These are phyloP conservation scores for Kentomonas sorsogonicus DNA, from an alignment of 208 protist genomes.

Conservation along the genomic window DNA sequence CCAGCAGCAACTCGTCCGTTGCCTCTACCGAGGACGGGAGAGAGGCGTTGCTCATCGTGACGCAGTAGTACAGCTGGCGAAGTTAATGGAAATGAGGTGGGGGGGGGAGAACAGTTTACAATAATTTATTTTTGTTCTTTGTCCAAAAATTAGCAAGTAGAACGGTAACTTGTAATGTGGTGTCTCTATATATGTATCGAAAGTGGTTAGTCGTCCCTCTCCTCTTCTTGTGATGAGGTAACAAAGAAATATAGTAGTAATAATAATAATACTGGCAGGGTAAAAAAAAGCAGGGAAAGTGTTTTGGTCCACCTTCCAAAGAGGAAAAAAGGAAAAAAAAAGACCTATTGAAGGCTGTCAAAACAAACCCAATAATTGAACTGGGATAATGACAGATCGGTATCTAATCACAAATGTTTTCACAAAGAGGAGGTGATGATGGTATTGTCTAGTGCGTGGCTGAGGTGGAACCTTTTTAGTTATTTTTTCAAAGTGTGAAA, in stretches of 20 bases:
- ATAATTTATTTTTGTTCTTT: not conserved
- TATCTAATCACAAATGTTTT: too few species aligned
- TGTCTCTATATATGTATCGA: too few species aligned
- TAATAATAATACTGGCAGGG: constrained; percentile 1
- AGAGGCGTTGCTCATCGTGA: not conserved
- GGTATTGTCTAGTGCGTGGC: too few species aligned
- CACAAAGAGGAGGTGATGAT: too few species aligned
- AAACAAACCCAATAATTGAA: constrained; percentile 1
- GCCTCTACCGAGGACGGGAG: constrained; percentile 8
- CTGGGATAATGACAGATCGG: not conserved
- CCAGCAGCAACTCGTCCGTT: constrained; percentile 76
- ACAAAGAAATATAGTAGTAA: constrained; percentile 1
- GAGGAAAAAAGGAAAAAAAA: constrained; percentile 5
- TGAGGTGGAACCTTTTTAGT: too few species aligned
- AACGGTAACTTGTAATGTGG: too few species aligned
- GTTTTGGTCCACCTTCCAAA: constrained; percentile 2
- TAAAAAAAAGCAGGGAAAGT: too few species aligned
- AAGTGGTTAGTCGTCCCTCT: too few species aligned
- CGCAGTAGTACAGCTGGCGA: not conserved
- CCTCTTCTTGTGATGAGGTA: too few species aligned
- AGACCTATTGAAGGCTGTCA: not conserved
- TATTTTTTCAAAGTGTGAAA: too few species aligned
- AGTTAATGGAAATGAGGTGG: not conserved
- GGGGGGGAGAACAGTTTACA: not conserved
- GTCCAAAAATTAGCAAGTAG: not conserved